Evolutionary conservation across 202 grass and related monocot species (phyloP), one percentile per base, ranked within the genome.

Genomic region (Zoysia matrella): DNA sequence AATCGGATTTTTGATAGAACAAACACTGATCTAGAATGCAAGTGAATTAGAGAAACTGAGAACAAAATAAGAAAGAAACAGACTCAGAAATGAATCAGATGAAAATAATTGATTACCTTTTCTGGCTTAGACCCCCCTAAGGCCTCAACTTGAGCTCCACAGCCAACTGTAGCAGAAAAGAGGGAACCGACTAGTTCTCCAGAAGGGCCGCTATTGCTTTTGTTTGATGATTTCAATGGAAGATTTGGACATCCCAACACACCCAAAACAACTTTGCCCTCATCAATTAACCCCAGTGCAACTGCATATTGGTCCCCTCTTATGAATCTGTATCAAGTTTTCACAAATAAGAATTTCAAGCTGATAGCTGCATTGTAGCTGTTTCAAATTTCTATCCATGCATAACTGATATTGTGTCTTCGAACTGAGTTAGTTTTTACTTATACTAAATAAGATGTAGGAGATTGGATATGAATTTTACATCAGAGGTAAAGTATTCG

Each of bases 231-330:
- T 78, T 75, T 87, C 64, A 90, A 74, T 67, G 90, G 88, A 86
- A 98, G 92, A 90, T 98, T 98, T 84, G 95, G 95, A 52, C 95
- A 98, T 78, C 84, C 95, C 80, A 98, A 85, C 52, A 98, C 95
- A 80, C 95, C 95, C 70, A 98, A 75, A 74, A 95, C 92, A 71
- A 98, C 95, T 90, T 86, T 95, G n/a, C 95, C 95, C 90, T 93
- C 86, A 83, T 98, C 90, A 98, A 98, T 84, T 69, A 98, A 84
- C 74, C 86, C 95, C 52, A 98, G 68, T 66, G 92, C 95, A 90
- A 98, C 91, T 79, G 95, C 95, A 90, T 98, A 98, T 75, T 98
- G 95, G 60, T 88, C 95, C 64, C 95, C 95, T 77, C 95, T 93
- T 57, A 98, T 69, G 88, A 98, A 98, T 60, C 95, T 98, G 71